Conservation (phyloP, 169 alveolate species). For the Cryptosporidium xiaoi region DNA sequence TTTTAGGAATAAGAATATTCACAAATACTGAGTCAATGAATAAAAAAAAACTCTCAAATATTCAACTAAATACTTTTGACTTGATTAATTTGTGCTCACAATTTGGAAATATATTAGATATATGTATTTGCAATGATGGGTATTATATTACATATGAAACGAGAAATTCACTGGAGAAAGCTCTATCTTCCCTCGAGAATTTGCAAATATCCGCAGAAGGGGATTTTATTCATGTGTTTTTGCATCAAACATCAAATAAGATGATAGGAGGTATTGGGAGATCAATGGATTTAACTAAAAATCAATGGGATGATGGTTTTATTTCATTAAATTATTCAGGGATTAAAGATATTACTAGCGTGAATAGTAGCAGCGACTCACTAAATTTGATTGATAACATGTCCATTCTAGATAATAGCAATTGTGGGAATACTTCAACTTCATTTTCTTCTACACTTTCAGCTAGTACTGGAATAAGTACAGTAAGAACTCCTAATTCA, state of each 20-base stretch:
- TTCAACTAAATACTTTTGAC: constrained; percentile 54
- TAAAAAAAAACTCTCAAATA: constrained; percentile 30
- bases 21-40: not conserved
- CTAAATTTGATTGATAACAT: constrained; percentile 13
- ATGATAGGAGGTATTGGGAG: constrained; percentile 62
- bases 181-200: constrained; percentile 45
- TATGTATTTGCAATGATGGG: constrained; percentile 12
- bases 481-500: not conserved
- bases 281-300: constrained; percentile 8
- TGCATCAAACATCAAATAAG: constrained; percentile 52
- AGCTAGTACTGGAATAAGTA: constrained; percentile 6
- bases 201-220: constrained; percentile 63
- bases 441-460: constrained; percentile 4
- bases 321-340: constrained; percentile 1
- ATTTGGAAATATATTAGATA: constrained; percentile 58
- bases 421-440: constrained; percentile 10
- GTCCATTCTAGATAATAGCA: constrained; percentile 4
- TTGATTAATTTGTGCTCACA: constrained; percentile 57
- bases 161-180: constrained; percentile 44
- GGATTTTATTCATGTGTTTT: constrained; percentile 62
- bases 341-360: constrained; percentile 14
- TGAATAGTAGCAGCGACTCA: not conserved
- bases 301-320: constrained; percentile 37
- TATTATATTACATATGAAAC: constrained; percentile 44
- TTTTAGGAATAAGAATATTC: constrained; percentile 34